phyloP scores from a whole-genome alignment of 2,329 filamentous ascomycete genomes.

The Chaetomiaceae sp. region DNA sequence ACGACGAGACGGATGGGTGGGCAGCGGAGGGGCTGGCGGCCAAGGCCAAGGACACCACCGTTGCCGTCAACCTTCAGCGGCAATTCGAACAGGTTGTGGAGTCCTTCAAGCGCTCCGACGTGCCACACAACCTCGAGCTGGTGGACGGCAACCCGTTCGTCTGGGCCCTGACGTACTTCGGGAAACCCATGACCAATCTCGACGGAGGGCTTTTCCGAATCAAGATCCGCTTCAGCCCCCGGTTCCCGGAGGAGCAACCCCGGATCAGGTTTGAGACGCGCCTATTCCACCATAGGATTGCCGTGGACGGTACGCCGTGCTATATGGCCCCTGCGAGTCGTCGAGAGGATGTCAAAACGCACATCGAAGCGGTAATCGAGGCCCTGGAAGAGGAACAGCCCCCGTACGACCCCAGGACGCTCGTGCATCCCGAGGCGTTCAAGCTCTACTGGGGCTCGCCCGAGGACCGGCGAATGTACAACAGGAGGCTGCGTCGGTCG shows the following conservation, averaged over 20 bases:
- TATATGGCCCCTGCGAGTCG: slow-evolving; percentile 61
- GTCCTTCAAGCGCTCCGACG: slow-evolving; percentile 63
- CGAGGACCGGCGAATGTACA: slow-evolving; percentile 79
- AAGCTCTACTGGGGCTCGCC: slow-evolving; percentile 78
- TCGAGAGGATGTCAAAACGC: slow-evolving; percentile 70
- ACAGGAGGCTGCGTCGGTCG: slow-evolving; percentile 69
- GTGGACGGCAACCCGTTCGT: slow-evolving; percentile 81
- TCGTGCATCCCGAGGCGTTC: slow-evolving; percentile 79
- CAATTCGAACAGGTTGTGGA: slow-evolving; percentile 80
- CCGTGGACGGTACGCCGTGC: slow-evolving; percentile 72
- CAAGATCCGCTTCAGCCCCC: slow-evolving; percentile 70
- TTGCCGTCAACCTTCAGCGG: slow-evolving; percentile 74
- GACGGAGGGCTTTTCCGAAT: slow-evolving; percentile 87
- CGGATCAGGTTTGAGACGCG: slow-evolving; percentile 73
- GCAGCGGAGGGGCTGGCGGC: slow-evolving; percentile 58
- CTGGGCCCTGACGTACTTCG: slow-evolving; percentile 85
- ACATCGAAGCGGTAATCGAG: slow-evolving; percentile 76
- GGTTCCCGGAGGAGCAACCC: slow-evolving; percentile 84
- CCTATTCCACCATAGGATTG: slow-evolving; percentile 84
- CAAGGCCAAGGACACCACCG: slow-evolving; percentile 60
- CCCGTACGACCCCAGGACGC: slow-evolving; percentile 81
- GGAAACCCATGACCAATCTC: slow-evolving; percentile 84
- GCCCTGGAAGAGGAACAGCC: slow-evolving; percentile 83
- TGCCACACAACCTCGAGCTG: slow-evolving; percentile 69
- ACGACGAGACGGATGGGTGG: slow-evolving; percentile 68